Conservation (phyloP, 2,329 filamentous ascomycete species). For the Fusarium nodosum region DNA sequence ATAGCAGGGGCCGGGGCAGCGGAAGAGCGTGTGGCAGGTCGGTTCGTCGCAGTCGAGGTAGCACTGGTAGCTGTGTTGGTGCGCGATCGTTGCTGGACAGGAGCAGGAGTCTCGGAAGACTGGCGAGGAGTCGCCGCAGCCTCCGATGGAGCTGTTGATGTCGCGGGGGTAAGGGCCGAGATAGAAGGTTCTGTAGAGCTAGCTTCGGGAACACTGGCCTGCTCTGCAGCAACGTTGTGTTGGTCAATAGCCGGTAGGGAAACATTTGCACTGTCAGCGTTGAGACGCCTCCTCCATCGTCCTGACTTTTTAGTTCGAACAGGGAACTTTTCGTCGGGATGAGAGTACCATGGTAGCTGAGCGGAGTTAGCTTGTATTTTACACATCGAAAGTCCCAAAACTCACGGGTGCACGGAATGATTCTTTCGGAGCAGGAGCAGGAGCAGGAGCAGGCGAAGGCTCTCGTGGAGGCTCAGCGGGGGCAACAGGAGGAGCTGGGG, state of each 20-base stretch:
- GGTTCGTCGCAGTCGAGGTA: conserved; percentile 48
- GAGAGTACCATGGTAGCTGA: conserved; percentile 71
- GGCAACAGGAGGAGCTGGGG: conserved; percentile 43
- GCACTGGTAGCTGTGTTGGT: conserved; percentile 46
- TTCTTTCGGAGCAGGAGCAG: conserved; percentile 44
- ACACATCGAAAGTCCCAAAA: not conserved
- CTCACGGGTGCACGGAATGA: conserved; percentile 66
- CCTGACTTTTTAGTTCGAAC: conserved; percentile 54
- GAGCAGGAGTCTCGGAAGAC: conserved; percentile 53
- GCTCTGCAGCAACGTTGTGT: conserved; percentile 53
- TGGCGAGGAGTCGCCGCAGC: conserved; percentile 42
- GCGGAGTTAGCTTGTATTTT: conserved; percentile 11
- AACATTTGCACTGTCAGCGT: conserved; percentile 56
- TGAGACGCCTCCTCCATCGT: conserved; percentile 60
- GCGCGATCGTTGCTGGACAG: conserved; percentile 49
- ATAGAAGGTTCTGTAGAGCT: conserved; percentile 33
- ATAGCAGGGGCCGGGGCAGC: conserved; percentile 61
- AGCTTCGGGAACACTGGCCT: conserved; percentile 40
- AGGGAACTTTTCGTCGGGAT: conserved; percentile 66
- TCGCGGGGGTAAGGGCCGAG: conserved; percentile 33
- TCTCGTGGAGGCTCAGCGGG: conserved; percentile 44
- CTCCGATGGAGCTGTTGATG: conserved; percentile 38
- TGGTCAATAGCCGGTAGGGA: conserved; percentile 59
- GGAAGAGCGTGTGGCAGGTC: conserved; percentile 52
- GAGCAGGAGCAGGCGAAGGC: conserved; percentile 45